These are phyloP conservation scores for Phytophthora pinifolia DNA, from an alignment of 352 stramenopile genomes.

Conservation along the genomic window DNA sequence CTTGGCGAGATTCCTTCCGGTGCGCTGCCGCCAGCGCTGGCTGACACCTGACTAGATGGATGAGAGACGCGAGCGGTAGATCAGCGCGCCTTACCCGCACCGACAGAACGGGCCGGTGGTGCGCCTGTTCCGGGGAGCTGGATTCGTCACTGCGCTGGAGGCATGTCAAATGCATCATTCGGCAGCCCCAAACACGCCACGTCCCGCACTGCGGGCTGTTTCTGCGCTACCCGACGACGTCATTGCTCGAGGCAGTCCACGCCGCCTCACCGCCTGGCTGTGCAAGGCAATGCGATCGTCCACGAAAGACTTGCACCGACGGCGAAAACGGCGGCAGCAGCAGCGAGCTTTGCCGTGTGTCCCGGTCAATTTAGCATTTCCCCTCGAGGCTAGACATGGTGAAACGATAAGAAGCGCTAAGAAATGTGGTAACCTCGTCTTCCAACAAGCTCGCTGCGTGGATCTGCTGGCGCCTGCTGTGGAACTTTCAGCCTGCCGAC, in stretches of 20 bases:
- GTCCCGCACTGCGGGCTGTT: constrained; percentile 23
- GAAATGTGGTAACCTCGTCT: too few species aligned
- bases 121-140: not conserved
- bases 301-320: too few species aligned
- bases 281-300: constrained; percentile 6
- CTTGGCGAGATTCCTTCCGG: constrained; percentile 6
- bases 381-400: too few species aligned
- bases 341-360: too few species aligned
- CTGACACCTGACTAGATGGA: not conserved
- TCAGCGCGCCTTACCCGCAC: not conserved
- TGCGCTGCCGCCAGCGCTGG: not conserved
- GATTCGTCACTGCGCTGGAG: constrained; percentile 4
- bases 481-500: too few species aligned
- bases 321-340: too few species aligned
- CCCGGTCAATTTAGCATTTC: too few species aligned
- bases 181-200: constrained; percentile 20
- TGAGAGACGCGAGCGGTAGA: constrained; percentile 3
- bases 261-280: constrained; percentile 4
- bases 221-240: constrained; percentile 27
- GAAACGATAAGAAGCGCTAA: too few species aligned
- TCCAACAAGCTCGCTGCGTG: too few species aligned
- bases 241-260: constrained; percentile 15
- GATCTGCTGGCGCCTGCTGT: too few species aligned
- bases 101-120: constrained; percentile 10
- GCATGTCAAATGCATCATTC: constrained; percentile 37